Percentiles rank a stretch among this genome's conserved stretches.
Conservation (phyloP, 78 protist species). For the Fonticula alba region DNA sequence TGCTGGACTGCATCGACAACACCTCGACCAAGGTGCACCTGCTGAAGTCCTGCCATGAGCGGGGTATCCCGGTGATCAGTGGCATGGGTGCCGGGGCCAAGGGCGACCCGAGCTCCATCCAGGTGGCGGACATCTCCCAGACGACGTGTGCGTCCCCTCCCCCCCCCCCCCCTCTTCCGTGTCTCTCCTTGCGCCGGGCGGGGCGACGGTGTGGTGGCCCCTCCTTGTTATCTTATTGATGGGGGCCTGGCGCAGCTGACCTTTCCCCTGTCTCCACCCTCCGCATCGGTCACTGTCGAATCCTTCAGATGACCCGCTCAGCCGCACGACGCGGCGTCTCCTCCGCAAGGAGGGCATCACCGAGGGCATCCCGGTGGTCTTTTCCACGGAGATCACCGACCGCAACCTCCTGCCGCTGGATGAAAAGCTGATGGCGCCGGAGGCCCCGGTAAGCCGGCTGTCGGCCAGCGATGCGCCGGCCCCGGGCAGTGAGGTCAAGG, state of each 20-base stretch:
- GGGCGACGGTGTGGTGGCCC: background rate
- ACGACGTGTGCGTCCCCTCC: background rate
- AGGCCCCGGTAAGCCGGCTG: background rate
- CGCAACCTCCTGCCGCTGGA: constrained; percentile 16
- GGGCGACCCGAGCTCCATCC: constrained; percentile 21
- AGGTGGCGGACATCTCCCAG: constrained; percentile 8
- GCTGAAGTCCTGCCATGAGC: constrained; percentile 10
- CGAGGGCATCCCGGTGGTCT: constrained; percentile 15
- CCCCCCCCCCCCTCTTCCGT: background rate
- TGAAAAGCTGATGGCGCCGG: background rate
- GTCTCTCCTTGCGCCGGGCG: background rate
- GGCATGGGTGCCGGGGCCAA: constrained; percentile 42
- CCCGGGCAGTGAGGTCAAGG: background rate
- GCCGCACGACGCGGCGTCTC: constrained; percentile 6
- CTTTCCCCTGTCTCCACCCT: background rate
- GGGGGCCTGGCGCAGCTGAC: background rate
- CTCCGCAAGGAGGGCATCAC: constrained; percentile 10
- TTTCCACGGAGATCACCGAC: constrained; percentile 13
- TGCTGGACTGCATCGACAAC: constrained; percentile 41
- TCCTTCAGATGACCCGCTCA: constrained; percentile 12
- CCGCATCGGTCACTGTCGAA: background rate
- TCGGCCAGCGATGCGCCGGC: background rate
- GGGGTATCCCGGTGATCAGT: constrained; percentile 20
- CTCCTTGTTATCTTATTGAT: background rate
- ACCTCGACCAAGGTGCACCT: constrained; percentile 28